Evolutionary conservation across 2,329 filamentous ascomycete species (phyloP).

Genomic region (Verticillium zaregamsianum): DNA sequence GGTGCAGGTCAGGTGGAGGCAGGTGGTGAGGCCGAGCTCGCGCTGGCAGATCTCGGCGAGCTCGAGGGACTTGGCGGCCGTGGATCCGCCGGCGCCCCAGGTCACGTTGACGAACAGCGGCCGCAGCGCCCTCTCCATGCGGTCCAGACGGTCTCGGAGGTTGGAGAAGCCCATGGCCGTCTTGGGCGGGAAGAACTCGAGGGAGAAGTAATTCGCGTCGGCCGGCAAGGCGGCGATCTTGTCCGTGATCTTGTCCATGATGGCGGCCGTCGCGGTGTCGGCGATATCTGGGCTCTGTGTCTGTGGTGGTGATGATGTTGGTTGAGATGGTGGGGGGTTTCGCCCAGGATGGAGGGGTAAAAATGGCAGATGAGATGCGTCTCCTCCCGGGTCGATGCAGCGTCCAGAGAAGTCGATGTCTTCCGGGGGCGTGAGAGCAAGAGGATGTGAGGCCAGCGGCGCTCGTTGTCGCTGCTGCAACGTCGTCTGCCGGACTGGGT

Average conservation of each 20-base stretch:
- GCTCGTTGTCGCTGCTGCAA: neutral
- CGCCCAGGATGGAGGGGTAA: neutral
- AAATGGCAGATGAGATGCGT: neutral
- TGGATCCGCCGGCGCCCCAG: conserved; percentile 95
- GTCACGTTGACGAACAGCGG: conserved; percentile 96
- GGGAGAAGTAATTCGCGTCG: conserved; percentile 82
- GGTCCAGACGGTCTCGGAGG: conserved; percentile 84
- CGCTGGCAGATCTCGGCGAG: conserved; percentile 93
- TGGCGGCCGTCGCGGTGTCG: conserved; percentile 2
- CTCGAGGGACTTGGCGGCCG: conserved; percentile 84
- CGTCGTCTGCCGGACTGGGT: neutral
- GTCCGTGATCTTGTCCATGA: conserved; percentile 86
- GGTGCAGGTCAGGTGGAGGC: conserved; percentile 93
- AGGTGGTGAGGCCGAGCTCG: conserved; percentile 88
- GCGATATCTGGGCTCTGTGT: neutral
- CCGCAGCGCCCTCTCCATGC: conserved; percentile 87
- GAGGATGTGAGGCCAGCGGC: neutral
- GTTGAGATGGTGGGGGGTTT: neutral
- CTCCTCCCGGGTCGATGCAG: neutral
- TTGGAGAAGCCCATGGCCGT: conserved; percentile 94
- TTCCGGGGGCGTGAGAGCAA: neutral
- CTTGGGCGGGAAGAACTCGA: conserved; percentile 99
- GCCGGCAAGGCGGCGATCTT: conserved; percentile 88
- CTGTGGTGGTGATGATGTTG: neutral
- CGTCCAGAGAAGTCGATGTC: neutral